Base-by-base conservation (phyloP, 179 eudicot genomes). In the Drosera spatulata region DNA sequence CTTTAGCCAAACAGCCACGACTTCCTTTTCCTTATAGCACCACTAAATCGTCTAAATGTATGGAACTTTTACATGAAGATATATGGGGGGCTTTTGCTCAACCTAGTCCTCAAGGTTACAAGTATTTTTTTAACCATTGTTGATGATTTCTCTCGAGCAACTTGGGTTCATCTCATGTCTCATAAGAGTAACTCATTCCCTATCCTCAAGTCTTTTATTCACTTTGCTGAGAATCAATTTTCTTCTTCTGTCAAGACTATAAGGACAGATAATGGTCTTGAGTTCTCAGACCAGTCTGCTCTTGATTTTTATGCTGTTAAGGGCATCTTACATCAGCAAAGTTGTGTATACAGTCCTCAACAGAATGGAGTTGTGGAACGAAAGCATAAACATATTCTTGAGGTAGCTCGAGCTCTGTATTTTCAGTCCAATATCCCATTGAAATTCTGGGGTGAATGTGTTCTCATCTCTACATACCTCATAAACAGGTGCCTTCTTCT, bases 51-150 rank as follows among this genome's bases (percentile, higher is more conserved):
- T 2, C 51, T 48, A 45, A 45, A 9, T 48, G 10, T 8, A 37
- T 55, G 37, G 2, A 55, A 3, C 10, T 37, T 3, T 4, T 55
- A 4, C 59, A 55, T 38, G 0, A 9, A 3, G 59, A 55, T 11
- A 38, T 40, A 33, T 55, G 42, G 59, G 59, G 59, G 2, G 42
- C 42, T 13, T 55, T 33, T 48, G 48, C 10, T 2, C 41, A 33
- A 55, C 10, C 59, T 5, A 22, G 11, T n/a, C 41, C 9, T 55
- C 11, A 37, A 48, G 50, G 61, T 0, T 50, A 42, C 44, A 3
- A 2, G 61, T 12, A 43, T 12, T 59, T 59, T 59, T 13, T 12
- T 52, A 2, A 53, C 66, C 15, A 41, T 62, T 6, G 66, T 62
- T 0, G 66, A 62, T 53, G 66, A 62, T 14, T 51, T 9, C 22